Base-by-base conservation (phyloP, 2,329 filamentous ascomycete genomes). In the Alternaria brassicae region DNA sequence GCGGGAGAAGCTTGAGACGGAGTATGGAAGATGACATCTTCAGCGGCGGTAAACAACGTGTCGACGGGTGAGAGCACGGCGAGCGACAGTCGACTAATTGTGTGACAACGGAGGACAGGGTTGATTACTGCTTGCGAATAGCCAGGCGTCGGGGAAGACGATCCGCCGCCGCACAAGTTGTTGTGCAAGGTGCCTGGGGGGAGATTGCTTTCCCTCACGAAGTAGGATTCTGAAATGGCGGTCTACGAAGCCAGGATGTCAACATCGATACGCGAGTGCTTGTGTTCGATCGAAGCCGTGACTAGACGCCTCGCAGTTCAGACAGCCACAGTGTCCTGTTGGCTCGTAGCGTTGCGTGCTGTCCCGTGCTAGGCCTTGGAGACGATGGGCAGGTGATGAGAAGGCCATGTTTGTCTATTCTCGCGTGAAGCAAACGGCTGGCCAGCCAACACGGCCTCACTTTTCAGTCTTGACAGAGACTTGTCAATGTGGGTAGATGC, bases 11-110 rank as follows among this genome's bases (percentile, higher is more conserved):
- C 25, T 37, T 19, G 53, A 56, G 34, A 28, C 41, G 32, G 36
- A 55, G 53, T 63, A 52, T 61, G 57, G 60, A 58, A 48, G 28
- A 48, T 36, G 28, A 32, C 44, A 48, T 50, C 51, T 58, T 40
- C 8, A 41, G 27, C 47, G 34, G 58, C 60, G 61, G 60, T 57
- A 66, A 66, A 64, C 63, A 76, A 74, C 69, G 72, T 74, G 72
- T 63, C 70, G 60, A 60, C 57, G 65, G 61, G 42, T 56, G 41
- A 40, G 45, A 44, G 61, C 53, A 62, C 49, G 62, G 61, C 55
- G 56, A 56, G 65, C 51, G 40, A 60, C 52, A 60, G 41, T 60
- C 51, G 42, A 57, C 28, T 41, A 52, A 61, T 57, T 52, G 68
- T 70, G 63, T 58, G 59, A 64, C 68, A 51, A 52, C 32, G 61